Base-by-base conservation (phyloP, 768 basidiomycete genomes). In the Myochromella boudieri region DNA sequence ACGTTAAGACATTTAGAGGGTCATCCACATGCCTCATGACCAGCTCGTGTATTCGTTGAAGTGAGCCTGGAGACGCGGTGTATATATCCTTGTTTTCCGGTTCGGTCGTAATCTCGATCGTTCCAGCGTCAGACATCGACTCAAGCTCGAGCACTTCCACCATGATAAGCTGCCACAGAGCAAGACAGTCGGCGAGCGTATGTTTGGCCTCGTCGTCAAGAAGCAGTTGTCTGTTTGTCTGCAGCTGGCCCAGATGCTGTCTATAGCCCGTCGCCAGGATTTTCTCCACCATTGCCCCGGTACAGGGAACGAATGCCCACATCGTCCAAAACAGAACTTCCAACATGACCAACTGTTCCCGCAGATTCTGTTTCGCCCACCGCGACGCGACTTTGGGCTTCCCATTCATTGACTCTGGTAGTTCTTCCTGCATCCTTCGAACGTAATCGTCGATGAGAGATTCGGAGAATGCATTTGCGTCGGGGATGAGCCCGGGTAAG, bases 251-350 rank as follows among this genome's bases (percentile, higher is more conserved):
- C 4, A 91, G 74, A 33, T 78, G 72, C 0, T 83, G 82, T 25
- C 65, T 64, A 59, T 85, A 86, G 5, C 84, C 83, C 1, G 81
- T 73, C 48, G 84, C 74, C 61, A 83, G 81, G 28, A 93, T 76
- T 44, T 70, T 68, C 54, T 76, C 71, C 22, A 91, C 83, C 46
- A 87, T 59, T 3, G 76, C 68, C 2, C 85, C 88, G 28, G 72
- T 76, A 55, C 88, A 85, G 0, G 84, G 65, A 9, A 80, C 78
- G 47, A 81, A 84, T 10, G 78, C 82, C 83, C 87, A 95, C 79
- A 93, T 85, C 4, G 83, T 77, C 81, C 90, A 91, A 65, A 97
- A 97, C 36, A 97, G 72, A 26, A 95, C 80, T 54, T 97, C 91
- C 39, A 97, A 69, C 33, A 93, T 60, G 9, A 84, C 82, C 32